These are phyloP conservation scores for Stagonosporopsis rhizophila DNA, from an alignment of 2,329 filamentous ascomycete species.

Conservation along the genomic window DNA sequence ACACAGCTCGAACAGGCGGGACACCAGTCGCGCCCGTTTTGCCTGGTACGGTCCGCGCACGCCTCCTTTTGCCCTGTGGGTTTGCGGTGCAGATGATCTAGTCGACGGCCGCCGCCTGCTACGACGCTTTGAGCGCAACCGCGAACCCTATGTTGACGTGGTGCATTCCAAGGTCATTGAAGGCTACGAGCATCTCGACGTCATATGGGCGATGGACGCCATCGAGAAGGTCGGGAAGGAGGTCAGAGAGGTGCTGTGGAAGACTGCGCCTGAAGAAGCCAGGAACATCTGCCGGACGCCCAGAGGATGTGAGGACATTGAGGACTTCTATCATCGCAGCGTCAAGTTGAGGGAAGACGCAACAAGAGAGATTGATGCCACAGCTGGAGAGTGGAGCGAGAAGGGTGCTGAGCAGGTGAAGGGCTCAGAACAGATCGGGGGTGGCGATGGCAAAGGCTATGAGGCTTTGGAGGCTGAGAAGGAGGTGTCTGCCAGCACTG, in stretches of 20 bases:
- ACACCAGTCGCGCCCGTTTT: constrained; percentile 53
- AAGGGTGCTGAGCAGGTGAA: constrained; percentile 36
- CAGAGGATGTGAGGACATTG: constrained; percentile 63
- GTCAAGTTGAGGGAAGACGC: constrained; percentile 24
- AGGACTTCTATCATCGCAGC: constrained; percentile 34
- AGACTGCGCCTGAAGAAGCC: constrained; percentile 66
- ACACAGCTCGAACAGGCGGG: constrained; percentile 31
- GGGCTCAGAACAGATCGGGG: constrained; percentile 16
- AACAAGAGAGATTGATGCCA: constrained; percentile 34
- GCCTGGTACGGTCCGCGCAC: constrained; percentile 84
- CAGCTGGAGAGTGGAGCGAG: constrained; percentile 43
- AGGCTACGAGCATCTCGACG: constrained; percentile 88
- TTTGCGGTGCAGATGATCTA: constrained; percentile 81
- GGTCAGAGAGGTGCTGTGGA: constrained; percentile 83
- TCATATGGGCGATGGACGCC: constrained; percentile 92
- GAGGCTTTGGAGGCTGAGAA: constrained; percentile 23
- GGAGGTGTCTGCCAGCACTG: background rate
- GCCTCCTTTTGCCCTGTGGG: constrained; percentile 88
- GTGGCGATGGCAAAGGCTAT: constrained; percentile 38
- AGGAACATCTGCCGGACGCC: constrained; percentile 69
- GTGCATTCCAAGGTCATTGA: constrained; percentile 85
- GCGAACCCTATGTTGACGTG: constrained; percentile 81
- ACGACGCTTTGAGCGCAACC: constrained; percentile 73
- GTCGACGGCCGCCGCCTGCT: constrained; percentile 82
- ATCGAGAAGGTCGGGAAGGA: constrained; percentile 83